phyloP scores from a whole-genome alignment of 352 stramenopile species.

The Phytophthora hybrid region DNA sequence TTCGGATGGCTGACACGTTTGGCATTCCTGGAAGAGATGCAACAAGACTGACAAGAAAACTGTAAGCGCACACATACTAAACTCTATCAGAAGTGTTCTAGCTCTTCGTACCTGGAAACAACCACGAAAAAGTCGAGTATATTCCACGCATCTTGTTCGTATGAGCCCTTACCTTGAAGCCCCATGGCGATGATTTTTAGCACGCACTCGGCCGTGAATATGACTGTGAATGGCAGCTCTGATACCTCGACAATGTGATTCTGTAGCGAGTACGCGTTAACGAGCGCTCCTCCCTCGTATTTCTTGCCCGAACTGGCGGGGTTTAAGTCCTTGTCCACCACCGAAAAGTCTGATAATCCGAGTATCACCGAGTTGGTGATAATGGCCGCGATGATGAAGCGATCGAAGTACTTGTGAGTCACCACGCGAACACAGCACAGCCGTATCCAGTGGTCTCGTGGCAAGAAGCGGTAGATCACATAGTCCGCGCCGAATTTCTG shows the following conservation, averaged over 20 bases:
- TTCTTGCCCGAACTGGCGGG: constrained; percentile 56
- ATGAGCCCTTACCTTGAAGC: constrained; percentile 68
- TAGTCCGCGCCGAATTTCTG: constrained; percentile 60
- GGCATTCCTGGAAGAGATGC: constrained; percentile 66
- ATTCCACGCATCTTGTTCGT: constrained; percentile 92
- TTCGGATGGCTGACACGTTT: constrained; percentile 85
- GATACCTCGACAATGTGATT: constrained; percentile 78
- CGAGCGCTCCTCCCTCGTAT: constrained; percentile 48
- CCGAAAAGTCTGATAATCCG: constrained; percentile 83
- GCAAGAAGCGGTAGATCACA: constrained; percentile 54
- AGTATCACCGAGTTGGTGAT: constrained; percentile 90
- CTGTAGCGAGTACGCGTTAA: constrained; percentile 51
- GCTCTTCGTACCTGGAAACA: constrained; percentile 64
- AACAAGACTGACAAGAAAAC: constrained; percentile 50
- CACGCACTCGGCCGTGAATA: constrained; percentile 90
- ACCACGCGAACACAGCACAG: constrained; percentile 58
- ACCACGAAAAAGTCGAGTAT: constrained; percentile 94
- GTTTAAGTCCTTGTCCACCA: constrained; percentile 73
- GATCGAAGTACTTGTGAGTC: constrained; percentile 78
- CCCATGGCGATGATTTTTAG: constrained; percentile 94
- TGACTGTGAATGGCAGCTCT: constrained; percentile 84
- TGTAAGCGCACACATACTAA: not conserved
- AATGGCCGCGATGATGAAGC: constrained; percentile 89
- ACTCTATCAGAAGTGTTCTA: not conserved
- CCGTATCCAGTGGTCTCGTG: constrained; percentile 58